Base-by-base conservation (phyloP, 139 green algal genomes). In the Microglena sp. region DNA sequence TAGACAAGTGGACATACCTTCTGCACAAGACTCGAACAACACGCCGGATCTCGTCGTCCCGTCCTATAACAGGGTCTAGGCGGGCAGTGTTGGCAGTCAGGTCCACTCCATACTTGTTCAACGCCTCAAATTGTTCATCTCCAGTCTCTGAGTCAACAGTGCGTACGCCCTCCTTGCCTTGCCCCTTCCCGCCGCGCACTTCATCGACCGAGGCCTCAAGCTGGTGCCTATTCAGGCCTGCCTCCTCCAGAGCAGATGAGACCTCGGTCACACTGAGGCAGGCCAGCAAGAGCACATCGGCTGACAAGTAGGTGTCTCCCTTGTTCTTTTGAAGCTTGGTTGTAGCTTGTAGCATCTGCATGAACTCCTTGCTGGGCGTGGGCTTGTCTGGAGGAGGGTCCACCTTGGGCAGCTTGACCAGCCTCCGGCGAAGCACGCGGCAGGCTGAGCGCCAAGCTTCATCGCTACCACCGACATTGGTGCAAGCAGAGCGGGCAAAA, bases 41-140 rank as follows among this genome's bases (percentile, higher is more conserved):
- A n/a, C 91, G 74, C 11, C 91, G 77, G 62, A 96, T 96, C 77
- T 78, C 84, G 36, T 85, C 82, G 31, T 89, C 83, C 11, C 84
- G 60, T 4, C 89, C 92, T 32, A 96, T 93, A 1, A 97, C 91
- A 0, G 92, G 92, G 78, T 98, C 92, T 21, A 97, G 78, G n/a
- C 86, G 76, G 3, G 90, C 85, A 3, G 90, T 86, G 22, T 86
- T 80, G 44, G 90, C 93, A 7, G 86, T 97, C 6, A 98, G 77
- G 80, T 98, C 93, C 5, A 77, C 74, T 36, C 89, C 91, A 55
- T 96, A 98, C 77, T 92, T 92, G 5, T 63, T 32, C 45, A 98
- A 78, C 15, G 91, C 85, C 33, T 97, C 88, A 73, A 95, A 97
- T 70, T 94, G 77, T 11, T 79, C 70, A 61, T 93, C 86, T 1